Evolutionary conservation across 306 rosid species (phyloP), one percentile per base, ranked within the genome.

Genomic region (Myrica gale): DNA sequence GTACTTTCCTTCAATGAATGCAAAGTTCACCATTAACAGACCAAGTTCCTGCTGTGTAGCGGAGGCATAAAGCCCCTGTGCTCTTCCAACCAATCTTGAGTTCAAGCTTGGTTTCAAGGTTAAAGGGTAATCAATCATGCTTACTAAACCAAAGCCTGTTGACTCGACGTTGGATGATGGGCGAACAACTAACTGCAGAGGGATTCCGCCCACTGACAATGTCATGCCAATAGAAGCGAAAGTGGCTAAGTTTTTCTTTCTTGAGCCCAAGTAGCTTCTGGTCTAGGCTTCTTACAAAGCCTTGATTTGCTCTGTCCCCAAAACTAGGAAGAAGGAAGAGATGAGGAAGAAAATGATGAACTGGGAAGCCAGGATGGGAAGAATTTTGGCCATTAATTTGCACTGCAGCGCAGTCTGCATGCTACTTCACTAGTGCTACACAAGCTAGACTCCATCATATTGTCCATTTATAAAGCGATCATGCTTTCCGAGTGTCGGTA

Each of bases 221-320:
- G 69, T 92, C 92, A 53, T 90, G 96, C 91, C 91, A 90, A 39
- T 86, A 92, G 17, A 92, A 20, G 12, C 68, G 84, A 9, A 92
- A 69, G 44, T 88, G 96, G 75, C 84, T 89, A 0, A 90, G 86
- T 68, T 86, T 92, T 41, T 92, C 84, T 72, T 79, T 84, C 62
- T 68, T 82, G 6, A 86, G 62, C 17, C 85, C 88, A 0, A 87
- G 26, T 9, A 57, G 4, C 54, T 84, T 77, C 6, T 70, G 85
- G 74, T 88, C 79, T 0, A 87, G 41, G 17, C 65, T 68, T 21
- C 74, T 87, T 1, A 21, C 82, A 16, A 85, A 90, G 7, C 70
- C 81, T 2, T 12, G 3, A 1, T 71, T 52, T 9, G 74, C 47
- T 42, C 68, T 10, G 50, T 42, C 54, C 20, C 56, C 4, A 56